Evolutionary conservation across 2,329 filamentous ascomycete genomes (phyloP).

Genomic region (Hypomyces perniciosus): DNA sequence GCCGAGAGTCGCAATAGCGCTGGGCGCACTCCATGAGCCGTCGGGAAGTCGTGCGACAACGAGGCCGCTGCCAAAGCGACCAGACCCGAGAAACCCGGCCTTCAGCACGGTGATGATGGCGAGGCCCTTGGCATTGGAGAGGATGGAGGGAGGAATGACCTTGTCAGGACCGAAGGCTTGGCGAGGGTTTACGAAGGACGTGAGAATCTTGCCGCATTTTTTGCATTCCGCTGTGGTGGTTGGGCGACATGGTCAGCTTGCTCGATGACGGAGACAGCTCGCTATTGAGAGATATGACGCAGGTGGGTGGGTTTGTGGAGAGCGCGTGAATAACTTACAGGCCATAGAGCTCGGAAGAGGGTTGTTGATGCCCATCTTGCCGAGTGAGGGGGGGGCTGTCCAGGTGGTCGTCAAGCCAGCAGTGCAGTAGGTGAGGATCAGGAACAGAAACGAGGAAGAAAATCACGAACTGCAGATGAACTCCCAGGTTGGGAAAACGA

Average conservation of each 20-base stretch:
- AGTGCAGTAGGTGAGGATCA: not conserved
- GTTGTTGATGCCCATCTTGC: slow-evolving; percentile 50
- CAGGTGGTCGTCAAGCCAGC: slow-evolving; percentile 1
- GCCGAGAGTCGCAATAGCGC: slow-evolving; percentile 73
- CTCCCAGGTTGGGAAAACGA: too few species aligned
- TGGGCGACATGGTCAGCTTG: slow-evolving; percentile 12
- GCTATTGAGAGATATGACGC: not conserved
- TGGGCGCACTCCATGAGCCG: slow-evolving; percentile 74
- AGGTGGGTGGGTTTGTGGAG: slow-evolving; percentile 1
- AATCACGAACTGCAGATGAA: not conserved
- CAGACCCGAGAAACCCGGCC: slow-evolving; percentile 78
- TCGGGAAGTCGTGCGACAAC: slow-evolving; percentile 74
- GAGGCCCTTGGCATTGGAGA: slow-evolving; percentile 87
- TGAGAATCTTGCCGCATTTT: slow-evolving; percentile 92
- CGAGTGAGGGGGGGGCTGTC: not conserved
- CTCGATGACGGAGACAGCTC: too few species aligned
- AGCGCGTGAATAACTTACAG: slow-evolving; percentile 46
- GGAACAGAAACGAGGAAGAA: not conserved
- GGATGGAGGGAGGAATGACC: slow-evolving; percentile 84
- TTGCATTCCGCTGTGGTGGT: slow-evolving; percentile 75
- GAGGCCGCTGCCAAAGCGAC: slow-evolving; percentile 73
- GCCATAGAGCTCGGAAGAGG: slow-evolving; percentile 61
- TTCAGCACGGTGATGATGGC: slow-evolving; percentile 83
- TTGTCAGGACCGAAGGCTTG: slow-evolving; percentile 96
- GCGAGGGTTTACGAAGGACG: slow-evolving; percentile 88